Base-by-base conservation (phyloP, 805 yeast genomes). In the Kockiozyma suomiensis region DNA sequence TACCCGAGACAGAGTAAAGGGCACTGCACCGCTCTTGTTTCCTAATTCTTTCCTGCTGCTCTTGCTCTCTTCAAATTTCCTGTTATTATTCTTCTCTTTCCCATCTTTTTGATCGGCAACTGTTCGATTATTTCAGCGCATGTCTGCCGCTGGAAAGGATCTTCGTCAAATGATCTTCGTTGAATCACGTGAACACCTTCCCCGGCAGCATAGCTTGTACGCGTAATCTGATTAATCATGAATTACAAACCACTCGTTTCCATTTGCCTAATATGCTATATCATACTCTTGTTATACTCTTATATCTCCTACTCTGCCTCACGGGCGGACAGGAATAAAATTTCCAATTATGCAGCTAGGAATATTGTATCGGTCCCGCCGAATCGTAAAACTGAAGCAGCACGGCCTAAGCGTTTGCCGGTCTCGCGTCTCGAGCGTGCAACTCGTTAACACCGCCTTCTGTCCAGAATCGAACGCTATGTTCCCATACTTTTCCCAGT, bases 401-500 rank as follows among this genome's bases (percentile, higher is more conserved):
- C 98, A 93, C 61, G 90, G 85, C 67, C 88, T 84, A 61, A 90
- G 80, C 65, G 85, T 84, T 56, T 88, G 78, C 0, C 96, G 96
- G 69, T 90, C 96, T 66, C 84, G 84, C 0, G 96, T 86, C 68
- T 96, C 78, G 61, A 93, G 77, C 67, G 87, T 90, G 75, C 98
- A 93, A 72, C 96, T 87, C 0, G 97, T 92, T 67, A 93, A 75
- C 3, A 93, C 97, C 0, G 97, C 97, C 71, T 93, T 93, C 69
- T 92, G 97, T 1, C 94, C 93, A 67, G 92, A 88, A 70, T 93
- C 97, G 75, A 93, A 92, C 3, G 98, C 97, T 70, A 92, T 89
- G 2, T 96, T 91, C 2, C 97, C 97, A 70, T 92, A 93, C 72
- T 92, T 92, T 70, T 93, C 98, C 98, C 98, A 93, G 72, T 90